These are phyloP conservation scores for Pseudotulostoma volvatum DNA, from an alignment of 495 filamentous ascomycete species.

Conservation along the genomic window DNA sequence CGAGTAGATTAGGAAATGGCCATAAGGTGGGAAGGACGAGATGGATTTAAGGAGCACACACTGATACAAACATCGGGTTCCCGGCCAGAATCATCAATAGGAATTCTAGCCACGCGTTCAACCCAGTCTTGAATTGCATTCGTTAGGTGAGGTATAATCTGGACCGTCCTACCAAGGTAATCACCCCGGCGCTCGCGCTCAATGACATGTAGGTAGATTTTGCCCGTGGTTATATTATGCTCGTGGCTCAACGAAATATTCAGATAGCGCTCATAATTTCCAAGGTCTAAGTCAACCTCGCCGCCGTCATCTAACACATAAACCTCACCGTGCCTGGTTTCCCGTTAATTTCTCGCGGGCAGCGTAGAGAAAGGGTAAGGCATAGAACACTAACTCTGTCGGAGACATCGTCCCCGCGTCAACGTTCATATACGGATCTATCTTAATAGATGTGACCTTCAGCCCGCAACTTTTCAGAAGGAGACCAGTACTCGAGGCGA, in stretches of 20 bases:
- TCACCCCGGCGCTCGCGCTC: slow-evolving; percentile 60
- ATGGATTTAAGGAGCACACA: slow-evolving; percentile 18
- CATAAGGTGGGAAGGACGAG: too few relatives aligned
- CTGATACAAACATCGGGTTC: slow-evolving; percentile 90
- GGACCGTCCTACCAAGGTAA: slow-evolving; percentile 86
- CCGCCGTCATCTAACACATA: slow-evolving; percentile 63
- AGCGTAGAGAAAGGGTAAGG: too few relatives aligned
- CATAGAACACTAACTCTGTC: not conserved
- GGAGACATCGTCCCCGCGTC: slow-evolving; percentile 51
- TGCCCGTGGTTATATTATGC: slow-evolving; percentile 91
- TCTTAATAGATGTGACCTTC: slow-evolving; percentile 43
- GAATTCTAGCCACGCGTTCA: slow-evolving; percentile 66
- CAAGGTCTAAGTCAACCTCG: slow-evolving; percentile 83
- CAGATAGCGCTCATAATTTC: slow-evolving; percentile 85
- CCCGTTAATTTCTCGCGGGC: too few relatives aligned
- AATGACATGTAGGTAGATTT: slow-evolving; percentile 83
- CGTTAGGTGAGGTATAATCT: slow-evolving; percentile 67
- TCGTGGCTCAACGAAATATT: slow-evolving; percentile 56
- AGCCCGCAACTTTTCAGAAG: slow-evolving; percentile 73
- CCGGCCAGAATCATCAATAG: slow-evolving; percentile 69
- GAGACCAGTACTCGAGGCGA: slow-evolving; percentile 54
- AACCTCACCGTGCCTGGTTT: slow-evolving; percentile 50
- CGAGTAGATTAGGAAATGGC: slow-evolving; percentile 1
- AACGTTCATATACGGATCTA: slow-evolving; percentile 74
- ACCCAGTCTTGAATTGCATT: slow-evolving; percentile 88